These are phyloP conservation scores for Penicillium griseofulvum DNA, from an alignment of 2,329 filamentous ascomycete species.

Conservation along the genomic window DNA sequence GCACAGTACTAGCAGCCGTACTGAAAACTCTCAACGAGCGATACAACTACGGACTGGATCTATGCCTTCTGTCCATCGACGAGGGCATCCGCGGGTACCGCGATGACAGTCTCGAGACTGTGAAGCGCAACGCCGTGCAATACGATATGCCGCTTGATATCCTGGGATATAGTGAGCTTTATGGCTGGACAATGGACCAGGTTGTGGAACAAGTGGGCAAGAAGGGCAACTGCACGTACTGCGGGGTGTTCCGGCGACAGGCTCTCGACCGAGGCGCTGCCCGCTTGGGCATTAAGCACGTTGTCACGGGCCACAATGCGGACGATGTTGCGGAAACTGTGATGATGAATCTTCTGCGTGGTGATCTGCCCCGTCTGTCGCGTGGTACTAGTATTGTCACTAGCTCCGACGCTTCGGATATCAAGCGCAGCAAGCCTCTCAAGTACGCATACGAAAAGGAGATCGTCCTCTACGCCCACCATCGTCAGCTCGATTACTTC, in stretches of 20 bases:
- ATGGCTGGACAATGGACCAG: slow-evolving; percentile 99
- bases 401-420: slow-evolving; percentile 72
- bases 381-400: slow-evolving; percentile 89
- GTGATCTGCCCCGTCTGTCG: slow-evolving; percentile 82
- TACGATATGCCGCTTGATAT: slow-evolving; percentile 91
- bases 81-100: slow-evolving; percentile 97
- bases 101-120: slow-evolving; percentile 92
- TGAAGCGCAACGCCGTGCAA: slow-evolving; percentile 87
- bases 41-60: slow-evolving; percentile 78
- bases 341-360: slow-evolving; percentile 91
- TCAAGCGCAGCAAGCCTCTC: slow-evolving; percentile 91
- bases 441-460: slow-evolving; percentile 99
- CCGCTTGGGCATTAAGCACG: slow-evolving; percentile 81
- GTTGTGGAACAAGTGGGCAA: slow-evolving; percentile 95
- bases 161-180: slow-evolving; percentile 87
- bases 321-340: slow-evolving; percentile 97
- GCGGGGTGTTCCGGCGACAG: slow-evolving; percentile 91
- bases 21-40: slow-evolving; percentile 92
- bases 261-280: slow-evolving; percentile 90
- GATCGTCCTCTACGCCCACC: slow-evolving; percentile 94
- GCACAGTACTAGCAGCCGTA: slow-evolving; percentile 90
- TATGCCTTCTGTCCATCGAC: slow-evolving; percentile 87
- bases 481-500: slow-evolving; percentile 97
- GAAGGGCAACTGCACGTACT: slow-evolving; percentile 99
- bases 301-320: slow-evolving; percentile 96